These are phyloP conservation scores for Globisporangium yorkense DNA, from an alignment of 352 stramenopile genomes.

Conservation along the genomic window DNA sequence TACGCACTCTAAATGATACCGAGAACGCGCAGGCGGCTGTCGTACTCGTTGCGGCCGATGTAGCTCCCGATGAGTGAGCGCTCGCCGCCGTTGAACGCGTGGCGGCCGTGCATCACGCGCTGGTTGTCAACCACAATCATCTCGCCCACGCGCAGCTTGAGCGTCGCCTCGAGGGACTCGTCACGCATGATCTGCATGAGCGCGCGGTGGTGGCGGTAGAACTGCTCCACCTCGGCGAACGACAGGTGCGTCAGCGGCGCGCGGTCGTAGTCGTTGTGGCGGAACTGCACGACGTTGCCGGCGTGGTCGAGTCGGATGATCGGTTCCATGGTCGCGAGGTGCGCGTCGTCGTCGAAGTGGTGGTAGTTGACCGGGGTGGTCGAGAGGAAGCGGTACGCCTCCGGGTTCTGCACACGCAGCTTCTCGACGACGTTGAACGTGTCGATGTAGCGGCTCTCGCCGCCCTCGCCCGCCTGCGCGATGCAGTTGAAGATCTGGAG, in stretches of 20 bases:
- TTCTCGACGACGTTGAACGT: slow-evolving; percentile 72
- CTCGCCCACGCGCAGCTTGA: slow-evolving; percentile 2
- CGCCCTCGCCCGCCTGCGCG: slow-evolving; percentile 60
- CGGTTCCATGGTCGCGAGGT: slow-evolving; percentile 74
- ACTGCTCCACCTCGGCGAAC: slow-evolving; percentile 62
- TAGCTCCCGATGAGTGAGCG: slow-evolving; percentile 85
- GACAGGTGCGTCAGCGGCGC: slow-evolving; percentile 71
- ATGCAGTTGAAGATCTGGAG: slow-evolving; percentile 90
- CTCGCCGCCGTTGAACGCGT: slow-evolving; percentile 71
- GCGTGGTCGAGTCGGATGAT: slow-evolving; percentile 71
- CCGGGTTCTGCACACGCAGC: slow-evolving; percentile 42
- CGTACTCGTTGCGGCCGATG: slow-evolving; percentile 83
- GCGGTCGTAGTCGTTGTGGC: slow-evolving; percentile 88
- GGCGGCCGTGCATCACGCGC: slow-evolving; percentile 76
- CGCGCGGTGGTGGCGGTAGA: slow-evolving; percentile 72
- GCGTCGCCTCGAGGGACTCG: slow-evolving; percentile 50
- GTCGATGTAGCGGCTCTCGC: slow-evolving; percentile 77
- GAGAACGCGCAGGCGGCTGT: slow-evolving; percentile 74
- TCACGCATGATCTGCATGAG: slow-evolving; percentile 63
- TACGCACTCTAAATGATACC: slow-evolving; percentile 55
- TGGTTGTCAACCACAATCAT: slow-evolving; percentile 38
- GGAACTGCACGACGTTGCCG: slow-evolving; percentile 74
- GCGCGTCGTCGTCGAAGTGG: slow-evolving; percentile 66
- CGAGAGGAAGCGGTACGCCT: slow-evolving; percentile 66
- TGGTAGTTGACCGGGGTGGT: slow-evolving; percentile 73